Evolutionary conservation across 2,329 filamentous ascomycete genomes (phyloP), one percentile per base, ranked within the genome.

Genomic region (Aspergillus vadensis): DNA sequence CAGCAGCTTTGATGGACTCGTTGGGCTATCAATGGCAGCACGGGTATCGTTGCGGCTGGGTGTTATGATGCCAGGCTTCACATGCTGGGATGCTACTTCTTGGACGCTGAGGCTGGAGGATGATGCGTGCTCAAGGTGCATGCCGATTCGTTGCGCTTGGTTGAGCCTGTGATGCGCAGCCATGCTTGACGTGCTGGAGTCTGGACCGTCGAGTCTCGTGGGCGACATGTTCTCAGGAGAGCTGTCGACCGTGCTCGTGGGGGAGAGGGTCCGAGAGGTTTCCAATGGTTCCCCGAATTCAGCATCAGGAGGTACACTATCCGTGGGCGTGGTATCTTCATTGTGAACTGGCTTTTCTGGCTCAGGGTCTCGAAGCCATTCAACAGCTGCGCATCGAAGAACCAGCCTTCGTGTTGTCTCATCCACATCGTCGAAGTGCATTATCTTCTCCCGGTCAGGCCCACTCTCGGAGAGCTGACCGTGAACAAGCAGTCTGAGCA

Each of bases 41-140:
- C 61, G 48, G 58, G 64, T 52, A 55, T 71, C 86, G 50, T 76
- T 77, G 50, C 88, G 83, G 72, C 91, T 92, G 5, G 91, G 91
- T 17, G 91, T 92, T 69, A 92, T 88, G 21, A 94, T 86, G 1
- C 90, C 91, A 0, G 91, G 91, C 74, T 91, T 92, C 76, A 94
- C 91, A 73, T 84, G 91, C 48, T 92, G 89, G 10, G 86, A 86
- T 6, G 92, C 91, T 44, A 96, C 86, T 68, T 95, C 90, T 36
- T 86, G 82, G 50, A 95, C 89, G 70, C 90, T 93, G 65, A 91
- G 80, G 69, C 83, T 87, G 72, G 91, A 96, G 51, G 85, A 85
- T n/a, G 84, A 85, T 55, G 90, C 86, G 1, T 85, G 82, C 1
- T 86, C 85, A 3, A 94, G 80, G 62, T 87, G 90, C 75, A 93